Evolutionary conservation across 1,284 basidiomycete genomes (phyloP).

Genomic region (Gymnopus androsaceus): DNA sequence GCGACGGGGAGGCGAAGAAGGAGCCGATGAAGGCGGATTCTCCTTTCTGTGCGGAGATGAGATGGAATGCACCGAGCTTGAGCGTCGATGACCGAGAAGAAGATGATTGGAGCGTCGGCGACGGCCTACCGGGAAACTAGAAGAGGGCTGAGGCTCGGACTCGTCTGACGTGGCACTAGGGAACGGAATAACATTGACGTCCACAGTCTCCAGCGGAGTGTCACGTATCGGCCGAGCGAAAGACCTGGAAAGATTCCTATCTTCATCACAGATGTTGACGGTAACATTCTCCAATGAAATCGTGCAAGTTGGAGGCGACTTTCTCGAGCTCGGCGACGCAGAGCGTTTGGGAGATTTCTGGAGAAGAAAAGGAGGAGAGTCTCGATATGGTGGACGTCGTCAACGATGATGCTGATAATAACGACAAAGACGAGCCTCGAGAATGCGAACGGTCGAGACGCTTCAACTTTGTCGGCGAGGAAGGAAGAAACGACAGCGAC

Average conservation of each 20-base stretch:
- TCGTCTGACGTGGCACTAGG: slow-evolving; percentile 2
- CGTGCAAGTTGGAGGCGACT: slow-evolving; percentile 13
- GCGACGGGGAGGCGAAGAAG: not conserved
- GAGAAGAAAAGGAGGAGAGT: not conserved
- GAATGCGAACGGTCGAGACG: slow-evolving; percentile 11
- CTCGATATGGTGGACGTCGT: slow-evolving; percentile 5
- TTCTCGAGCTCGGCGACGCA: not conserved
- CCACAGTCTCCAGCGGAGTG: slow-evolving; percentile 4
- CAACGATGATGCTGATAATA: slow-evolving; percentile 9
- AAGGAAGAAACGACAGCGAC: slow-evolving; percentile 9
- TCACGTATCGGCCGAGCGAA: not conserved
- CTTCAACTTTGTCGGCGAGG: slow-evolving; percentile 9
- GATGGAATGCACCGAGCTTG: slow-evolving; percentile 5
- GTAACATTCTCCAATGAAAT: slow-evolving; percentile 14
- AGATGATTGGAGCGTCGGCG: slow-evolving; percentile 15
- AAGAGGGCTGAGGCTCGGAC: not conserved
- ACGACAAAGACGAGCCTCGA: slow-evolving; percentile 7
- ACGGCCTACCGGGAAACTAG: not conserved
- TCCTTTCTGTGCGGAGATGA: slow-evolving; percentile 11
- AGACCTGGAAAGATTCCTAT: slow-evolving; percentile 8
- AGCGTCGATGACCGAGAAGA: slow-evolving; percentile 9
- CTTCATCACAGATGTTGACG: slow-evolving; percentile 8
- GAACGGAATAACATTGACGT: slow-evolving; percentile 15
- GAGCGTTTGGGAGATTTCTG: not conserved
- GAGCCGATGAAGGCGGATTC: not conserved